Evolutionary conservation across 345 rosid species (phyloP).

Genomic region (Eucalyptus urophylla): DNA sequence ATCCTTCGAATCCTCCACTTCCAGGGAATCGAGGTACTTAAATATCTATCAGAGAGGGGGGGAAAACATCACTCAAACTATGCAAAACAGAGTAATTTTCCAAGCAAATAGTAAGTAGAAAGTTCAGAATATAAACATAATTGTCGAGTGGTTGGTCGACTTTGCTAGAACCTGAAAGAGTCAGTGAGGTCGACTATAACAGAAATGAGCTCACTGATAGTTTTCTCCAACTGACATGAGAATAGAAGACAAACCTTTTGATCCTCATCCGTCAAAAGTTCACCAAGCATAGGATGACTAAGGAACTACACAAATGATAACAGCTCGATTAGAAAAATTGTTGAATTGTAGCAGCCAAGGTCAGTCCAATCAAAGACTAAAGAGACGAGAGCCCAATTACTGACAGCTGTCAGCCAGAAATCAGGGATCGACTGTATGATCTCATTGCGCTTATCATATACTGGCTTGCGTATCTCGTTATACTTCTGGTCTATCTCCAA

Average conservation of each 20-base stretch:
- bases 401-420: constrained; percentile 93
- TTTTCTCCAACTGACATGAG: neutral
- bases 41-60: constrained; percentile 37
- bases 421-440: constrained; percentile 73
- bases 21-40: constrained; percentile 53
- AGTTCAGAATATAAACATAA: neutral
- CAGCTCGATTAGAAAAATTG: neutral
- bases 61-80: neutral
- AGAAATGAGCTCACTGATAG: neutral
- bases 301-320: constrained; percentile 37
- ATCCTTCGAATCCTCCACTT: constrained; percentile 86
- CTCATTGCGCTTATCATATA: constrained; percentile 72
- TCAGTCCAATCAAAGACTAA: neutral
- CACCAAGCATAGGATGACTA: constrained; percentile 84
- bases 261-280: constrained; percentile 78
- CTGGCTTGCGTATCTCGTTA: constrained; percentile 72
- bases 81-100: neutral
- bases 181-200: neutral
- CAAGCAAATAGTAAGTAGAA: neutral
- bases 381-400: constrained; percentile 2
- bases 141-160: neutral
- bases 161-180: neutral
- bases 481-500: constrained; percentile 90
- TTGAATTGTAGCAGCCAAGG: neutral
- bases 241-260: constrained; percentile 52